A percentile compares a stretch with the other conserved stretches of the same genome.
Evolutionary conservation across 345 rosid genomes (phyloP).

Genomic region (Rhizophora mangle): DNA sequence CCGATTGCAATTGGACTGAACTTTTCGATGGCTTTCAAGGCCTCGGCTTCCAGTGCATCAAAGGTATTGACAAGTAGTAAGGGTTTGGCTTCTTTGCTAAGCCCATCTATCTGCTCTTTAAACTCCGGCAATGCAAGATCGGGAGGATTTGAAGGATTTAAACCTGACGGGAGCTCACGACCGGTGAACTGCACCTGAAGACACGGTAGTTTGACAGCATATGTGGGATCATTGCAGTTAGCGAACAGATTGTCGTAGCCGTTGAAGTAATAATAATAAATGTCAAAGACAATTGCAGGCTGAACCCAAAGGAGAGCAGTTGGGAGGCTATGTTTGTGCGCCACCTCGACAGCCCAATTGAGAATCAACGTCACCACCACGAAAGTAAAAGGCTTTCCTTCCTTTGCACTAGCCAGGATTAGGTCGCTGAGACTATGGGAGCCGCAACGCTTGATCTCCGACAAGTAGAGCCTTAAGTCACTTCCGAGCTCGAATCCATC

Average conservation of each 20-base stretch:
- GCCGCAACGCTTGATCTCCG: slow-evolving; percentile 43
- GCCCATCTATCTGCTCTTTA: slow-evolving; percentile 11
- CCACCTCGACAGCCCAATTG: slow-evolving; percentile 50
- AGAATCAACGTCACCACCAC: slow-evolving; percentile 48
- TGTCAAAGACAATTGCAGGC: slow-evolving; percentile 54
- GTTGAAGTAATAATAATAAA: slow-evolving; percentile 54
- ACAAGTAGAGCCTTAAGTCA: slow-evolving; percentile 26
- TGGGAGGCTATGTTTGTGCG: slow-evolving; percentile 40
- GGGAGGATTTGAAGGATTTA: slow-evolving; percentile 24
- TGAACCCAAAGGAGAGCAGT: slow-evolving; percentile 57
- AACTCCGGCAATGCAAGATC: slow-evolving; percentile 4
- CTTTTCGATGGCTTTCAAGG: not conserved
- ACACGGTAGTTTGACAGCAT: slow-evolving; percentile 39
- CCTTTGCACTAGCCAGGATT: slow-evolving; percentile 9
- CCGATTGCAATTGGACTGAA: slow-evolving; percentile 4
- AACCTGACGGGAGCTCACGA: slow-evolving; percentile 54
- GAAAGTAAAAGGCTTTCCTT: slow-evolving; percentile 32
- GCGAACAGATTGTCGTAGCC: slow-evolving; percentile 32
- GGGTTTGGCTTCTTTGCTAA: slow-evolving; percentile 1
- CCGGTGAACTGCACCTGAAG: slow-evolving; percentile 27
- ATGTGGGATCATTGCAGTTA: slow-evolving; percentile 15
- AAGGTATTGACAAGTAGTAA: slow-evolving; percentile 3
- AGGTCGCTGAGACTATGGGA: slow-evolving; percentile 35
- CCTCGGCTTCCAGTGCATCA: slow-evolving; percentile 10
- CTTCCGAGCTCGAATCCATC: slow-evolving; percentile 38